Base-by-base conservation (phyloP, 441 rosid genomes). In the Theobroma grandiflorum region DNA sequence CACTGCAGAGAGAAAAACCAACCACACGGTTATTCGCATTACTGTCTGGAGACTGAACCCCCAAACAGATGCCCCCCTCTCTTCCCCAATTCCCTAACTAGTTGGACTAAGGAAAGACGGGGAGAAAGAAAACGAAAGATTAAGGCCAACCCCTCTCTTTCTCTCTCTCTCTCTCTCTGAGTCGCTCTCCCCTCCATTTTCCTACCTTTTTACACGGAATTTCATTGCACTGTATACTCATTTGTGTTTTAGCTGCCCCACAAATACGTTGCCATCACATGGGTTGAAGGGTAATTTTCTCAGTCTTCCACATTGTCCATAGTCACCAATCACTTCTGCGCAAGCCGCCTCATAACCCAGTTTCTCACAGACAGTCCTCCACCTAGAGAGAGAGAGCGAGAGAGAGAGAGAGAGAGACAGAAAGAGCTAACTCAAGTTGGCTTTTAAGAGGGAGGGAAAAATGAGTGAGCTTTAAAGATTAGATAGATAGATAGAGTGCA, bases 341-440 rank as follows among this genome's bases (percentile, higher is more conserved):
- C 76, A 76, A 85, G 85, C 87, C 87, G 85, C 87, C 87, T 78
- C 84, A 79, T 74, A n/a, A 81, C 78, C 82, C 49, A 74, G 67
- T 75, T 69, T 77, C 69, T n/a, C 67, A 15, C 72, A 66, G 6
- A 9, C 8, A 66, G 79, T 16, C 35, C 31, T 26, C 11, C 70
- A 7, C 76, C 40, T 49, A 57, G 58, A 50, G 72, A 18, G 57
- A 55, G 52, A 26, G 75, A 9, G 50, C 50, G 31, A 38, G 43
- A 57, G 58, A 42, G 72, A 18, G 57, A 55, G 52, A 26, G 75
- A 9, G 50, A 58, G 31, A 38, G 43, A 65, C 63, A 76, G 68
- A 72, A 43, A 35, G 65, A n/a, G 57, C n/a, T 68, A 58, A 35
- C 55, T 50, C 49, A 18, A 59, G n/a, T 52, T 68, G 50, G 77